Conservation (phyloP, 108 stramenopile species). For the Cyclostephanos tholiformis region DNA sequence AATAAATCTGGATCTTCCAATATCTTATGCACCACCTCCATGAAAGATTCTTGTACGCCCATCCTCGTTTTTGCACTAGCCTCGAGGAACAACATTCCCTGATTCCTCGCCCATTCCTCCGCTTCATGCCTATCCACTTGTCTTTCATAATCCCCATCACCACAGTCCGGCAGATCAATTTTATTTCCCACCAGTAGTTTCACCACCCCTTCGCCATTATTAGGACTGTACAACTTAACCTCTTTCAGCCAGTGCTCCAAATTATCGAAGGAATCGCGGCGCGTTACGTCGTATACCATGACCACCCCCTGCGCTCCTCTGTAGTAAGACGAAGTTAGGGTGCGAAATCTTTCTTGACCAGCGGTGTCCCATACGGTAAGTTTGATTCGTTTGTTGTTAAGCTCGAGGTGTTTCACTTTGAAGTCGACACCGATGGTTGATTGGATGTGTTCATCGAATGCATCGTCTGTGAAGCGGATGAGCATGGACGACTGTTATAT, state of each 20-base stretch:
- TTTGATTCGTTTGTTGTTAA: constrained; percentile 90
- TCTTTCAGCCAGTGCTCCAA: constrained; percentile 97
- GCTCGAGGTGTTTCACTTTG: constrained; percentile 91
- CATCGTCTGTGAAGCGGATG: constrained; percentile 97
- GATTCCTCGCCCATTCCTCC: constrained; percentile 92
- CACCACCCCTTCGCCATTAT: constrained; percentile 95
- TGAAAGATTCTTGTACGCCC: constrained; percentile 92
- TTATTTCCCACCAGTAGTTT: constrained; percentile 98
- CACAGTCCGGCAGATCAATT: constrained; percentile 76
- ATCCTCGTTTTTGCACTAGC: constrained; percentile 93
- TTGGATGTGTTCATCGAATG: constrained; percentile 97
- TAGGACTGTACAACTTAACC: constrained; percentile 93
- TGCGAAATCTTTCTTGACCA: constrained; percentile 99
- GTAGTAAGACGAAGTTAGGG: constrained; percentile 96
- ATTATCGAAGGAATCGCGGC: constrained; percentile 98
- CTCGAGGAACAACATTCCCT: constrained; percentile 97
- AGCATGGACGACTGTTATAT: constrained; percentile 85
- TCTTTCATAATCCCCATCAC: constrained; percentile 47
- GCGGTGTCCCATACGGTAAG: constrained; percentile 98
- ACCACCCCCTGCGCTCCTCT: constrained; percentile 99
- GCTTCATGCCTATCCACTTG: constrained; percentile 84
- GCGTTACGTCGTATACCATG: constrained; percentile 97
- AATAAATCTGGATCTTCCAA: constrained; percentile 94
- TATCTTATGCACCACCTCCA: constrained; percentile 97
- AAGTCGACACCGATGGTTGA: constrained; percentile 98